These are phyloP conservation scores for Chlorella sp. DNA, from an alignment of 139 green algal genomes.

Conservation along the genomic window DNA sequence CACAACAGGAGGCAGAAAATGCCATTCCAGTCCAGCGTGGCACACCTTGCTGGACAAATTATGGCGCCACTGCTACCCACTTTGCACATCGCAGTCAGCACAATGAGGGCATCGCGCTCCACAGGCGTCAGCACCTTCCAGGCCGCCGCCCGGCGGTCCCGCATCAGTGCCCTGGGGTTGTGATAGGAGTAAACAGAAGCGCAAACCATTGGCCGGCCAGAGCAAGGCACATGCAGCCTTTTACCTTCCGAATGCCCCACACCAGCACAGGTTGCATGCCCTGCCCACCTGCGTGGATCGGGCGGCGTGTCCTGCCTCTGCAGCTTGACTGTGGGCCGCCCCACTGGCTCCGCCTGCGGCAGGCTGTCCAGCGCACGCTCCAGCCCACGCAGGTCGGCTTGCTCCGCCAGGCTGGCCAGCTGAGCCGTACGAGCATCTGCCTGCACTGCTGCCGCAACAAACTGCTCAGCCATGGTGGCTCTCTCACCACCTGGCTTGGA, in stretches of 20 bases:
- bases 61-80: too few relatives aligned
- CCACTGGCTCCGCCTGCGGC: slow-evolving; percentile 14
- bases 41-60: too few relatives aligned
- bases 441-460: slow-evolving; percentile 25
- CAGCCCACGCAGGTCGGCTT: slow-evolving; percentile 71
- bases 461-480: slow-evolving; percentile 12
- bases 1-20: too few relatives aligned
- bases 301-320: slow-evolving; percentile 42
- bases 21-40: too few relatives aligned
- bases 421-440: slow-evolving; percentile 63
- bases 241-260: too few relatives aligned
- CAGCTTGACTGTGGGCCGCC: neutral
- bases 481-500: neutral
- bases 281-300: slow-evolving; percentile 44
- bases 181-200: neutral
- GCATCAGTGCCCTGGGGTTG: slow-evolving; percentile 50
- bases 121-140: slow-evolving; percentile 61
- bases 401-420: slow-evolving; percentile 84
- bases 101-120: slow-evolving; percentile 85
- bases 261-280: neutral
- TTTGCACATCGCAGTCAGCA: slow-evolving; percentile 93
- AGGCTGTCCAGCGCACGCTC: slow-evolving; percentile 69
- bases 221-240: too few relatives aligned
- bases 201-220: neutral
- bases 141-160: slow-evolving; percentile 40